These are phyloP conservation scores for Tilletia caries DNA, from an alignment of 1,284 basidiomycete species.

Conservation along the genomic window DNA sequence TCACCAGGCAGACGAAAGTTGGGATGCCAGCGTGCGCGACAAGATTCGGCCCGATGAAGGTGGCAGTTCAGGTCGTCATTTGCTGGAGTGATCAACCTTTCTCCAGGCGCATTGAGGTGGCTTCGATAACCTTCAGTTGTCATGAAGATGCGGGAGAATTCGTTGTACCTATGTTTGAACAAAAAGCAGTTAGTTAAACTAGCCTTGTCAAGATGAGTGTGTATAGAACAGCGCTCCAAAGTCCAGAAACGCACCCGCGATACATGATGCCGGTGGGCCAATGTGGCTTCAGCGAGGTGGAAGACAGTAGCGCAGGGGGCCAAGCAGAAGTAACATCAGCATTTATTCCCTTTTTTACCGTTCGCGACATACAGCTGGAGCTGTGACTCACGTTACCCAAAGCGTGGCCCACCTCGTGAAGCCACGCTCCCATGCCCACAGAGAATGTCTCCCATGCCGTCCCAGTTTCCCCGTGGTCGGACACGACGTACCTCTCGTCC, in stretches of 20 bases:
- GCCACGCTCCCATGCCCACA: slow-evolving; percentile 34
- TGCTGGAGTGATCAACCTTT: slow-evolving; percentile 19
- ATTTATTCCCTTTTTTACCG: no score
- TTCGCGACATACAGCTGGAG: no score
- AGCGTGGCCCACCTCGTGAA: slow-evolving; percentile 34
- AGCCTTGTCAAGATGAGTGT: no score
- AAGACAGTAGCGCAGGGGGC: neutral
- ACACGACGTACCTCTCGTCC: slow-evolving; percentile 30
- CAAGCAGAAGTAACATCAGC: no score
- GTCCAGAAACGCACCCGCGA: no score
- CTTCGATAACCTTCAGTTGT: slow-evolving; percentile 27
- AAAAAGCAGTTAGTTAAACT: no score
- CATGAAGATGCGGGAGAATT: slow-evolving; percentile 40
- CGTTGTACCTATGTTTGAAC: slow-evolving; percentile 29
- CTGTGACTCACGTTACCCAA: slow-evolving; percentile 22
- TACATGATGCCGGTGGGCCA: slow-evolving; percentile 34
- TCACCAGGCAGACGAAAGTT: slow-evolving; percentile 28
- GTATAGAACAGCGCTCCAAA: no score
- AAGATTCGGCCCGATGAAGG: slow-evolving; percentile 31
- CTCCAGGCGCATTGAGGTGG: slow-evolving; percentile 15
- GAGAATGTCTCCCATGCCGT: slow-evolving; percentile 36
- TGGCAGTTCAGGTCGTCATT: slow-evolving; percentile 33
- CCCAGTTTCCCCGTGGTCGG: slow-evolving; percentile 31
- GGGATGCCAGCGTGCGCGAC: slow-evolving; percentile 35
- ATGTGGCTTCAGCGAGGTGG: neutral